These are phyloP conservation scores for Botrytis aclada DNA, from an alignment of 2,329 filamentous ascomycete genomes.

Conservation along the genomic window DNA sequence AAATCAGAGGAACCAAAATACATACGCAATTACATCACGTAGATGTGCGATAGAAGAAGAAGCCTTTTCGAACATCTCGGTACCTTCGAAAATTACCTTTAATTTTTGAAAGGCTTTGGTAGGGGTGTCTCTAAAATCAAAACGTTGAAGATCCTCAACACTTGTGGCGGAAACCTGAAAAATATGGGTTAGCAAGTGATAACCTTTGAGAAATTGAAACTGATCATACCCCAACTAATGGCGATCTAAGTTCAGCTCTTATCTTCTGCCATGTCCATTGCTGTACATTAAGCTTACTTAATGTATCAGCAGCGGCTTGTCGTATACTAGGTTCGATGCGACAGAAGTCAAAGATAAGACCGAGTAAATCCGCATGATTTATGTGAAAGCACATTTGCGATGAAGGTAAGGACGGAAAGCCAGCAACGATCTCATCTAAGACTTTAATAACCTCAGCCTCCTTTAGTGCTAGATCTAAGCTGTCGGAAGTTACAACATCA, in stretches of 20 bases:
- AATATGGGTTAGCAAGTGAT: not conserved
- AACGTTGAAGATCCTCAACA: conserved; percentile 82
- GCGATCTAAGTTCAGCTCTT: conserved; percentile 75
- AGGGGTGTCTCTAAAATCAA: conserved; percentile 75
- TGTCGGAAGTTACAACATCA: conserved; percentile 84
- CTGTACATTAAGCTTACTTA: conserved; percentile 84
- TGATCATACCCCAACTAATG: conserved; percentile 63
- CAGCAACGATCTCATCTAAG: conserved; percentile 80
- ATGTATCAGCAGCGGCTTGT: conserved; percentile 71
- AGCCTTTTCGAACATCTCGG: conserved; percentile 68
- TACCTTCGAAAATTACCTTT: conserved; percentile 59
- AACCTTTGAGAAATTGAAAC: not conserved
- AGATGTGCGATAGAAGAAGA: conserved; percentile 77
- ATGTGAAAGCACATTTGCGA: conserved; percentile 83
- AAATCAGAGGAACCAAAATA: not conserved
- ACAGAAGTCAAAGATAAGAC: conserved; percentile 87
- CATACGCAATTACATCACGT: conserved; percentile 63
- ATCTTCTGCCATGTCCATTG: conserved; percentile 81
- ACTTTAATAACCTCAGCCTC: conserved; percentile 95
- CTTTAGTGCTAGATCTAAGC: conserved; percentile 78
- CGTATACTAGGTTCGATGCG: conserved; percentile 69
- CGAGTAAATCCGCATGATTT: conserved; percentile 82
- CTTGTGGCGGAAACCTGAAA: conserved; percentile 66
- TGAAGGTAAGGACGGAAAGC: conserved; percentile 71
- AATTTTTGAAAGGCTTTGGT: conserved; percentile 56